Base-by-base conservation (phyloP, 2,329 filamentous ascomycete species). In the Rutstroemia sydowiana region DNA sequence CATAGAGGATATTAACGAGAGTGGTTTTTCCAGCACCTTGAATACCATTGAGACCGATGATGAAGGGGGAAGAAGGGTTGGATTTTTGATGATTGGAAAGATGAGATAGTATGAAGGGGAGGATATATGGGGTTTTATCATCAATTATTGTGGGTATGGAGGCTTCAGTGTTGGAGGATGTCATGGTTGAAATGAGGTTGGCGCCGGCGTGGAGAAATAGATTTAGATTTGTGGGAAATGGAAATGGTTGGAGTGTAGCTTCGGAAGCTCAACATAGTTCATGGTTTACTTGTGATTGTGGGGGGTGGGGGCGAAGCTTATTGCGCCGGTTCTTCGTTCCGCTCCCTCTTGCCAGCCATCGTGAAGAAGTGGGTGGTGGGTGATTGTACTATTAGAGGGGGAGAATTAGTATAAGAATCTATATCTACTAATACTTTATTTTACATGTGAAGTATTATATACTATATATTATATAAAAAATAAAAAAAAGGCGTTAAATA, bases 11-110 rank as follows among this genome's bases (percentile, higher is more conserved):
- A 34, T 76, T 76, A 34, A 91, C 90, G 62, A 95, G 78, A 11
- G 91, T 95, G 3, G 91, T 95, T 73, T 97, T 96, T 60, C 92
- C 92, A 34, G 88, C 85, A 55, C 92, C 92, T 71, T 96, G 92
- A 26, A 95, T 82, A 55, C 91, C 92, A 62, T 95, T 95, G 62
- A 97, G 78, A 43, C 90, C 92, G 57, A 96, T 77, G 66, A 95
- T 81, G 68, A 95, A 87, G 26, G 90, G 89, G 18, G 39, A 21
- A 8, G 20, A 1, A 13, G 39, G 39, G 14, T 23, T 47, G 71
- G 20, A 59, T 48, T 50, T 56, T 36, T 64, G 65, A 36, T 55
- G 71, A 71, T 65, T 85, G 78, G 32, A 67, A 57, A 88, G 72
- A 42, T 75, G 78, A 36, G 78, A 71, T 32, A 87, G 75, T 55